Base-by-base conservation (phyloP, 306 rosid genomes). In the Sechiopsis laciniata region DNA sequence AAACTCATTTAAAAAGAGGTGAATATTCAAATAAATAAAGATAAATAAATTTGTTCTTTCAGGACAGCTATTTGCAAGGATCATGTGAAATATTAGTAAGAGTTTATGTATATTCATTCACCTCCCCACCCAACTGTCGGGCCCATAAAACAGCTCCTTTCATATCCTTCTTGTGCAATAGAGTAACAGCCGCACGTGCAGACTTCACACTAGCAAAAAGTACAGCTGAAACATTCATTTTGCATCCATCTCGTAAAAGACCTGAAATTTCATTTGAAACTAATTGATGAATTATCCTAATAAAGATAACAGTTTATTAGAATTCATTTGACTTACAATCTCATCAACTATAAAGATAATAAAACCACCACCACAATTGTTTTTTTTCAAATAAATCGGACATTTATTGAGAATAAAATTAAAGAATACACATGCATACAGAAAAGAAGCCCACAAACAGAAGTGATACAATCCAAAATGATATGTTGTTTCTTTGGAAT, bases 111-210 rank as follows among this genome's bases (percentile, higher is more conserved):
- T 68, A 61, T 55, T 66, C 80, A 91, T 57, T 69, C 81, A 91
- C 99, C 96, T 91, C 97, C 58, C 99, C 99, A 77, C 99, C 99
- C 71, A 94, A 81, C 81, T 91, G 99, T 8, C 95, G 96, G 13
- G 95, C 99, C 99, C 99, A 94, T 66, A 91, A 79, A 82, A 80
- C 80, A 68, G 87, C 88, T 4, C 88, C 95, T 78, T 84, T 82
- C 21, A 91, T 87, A 80, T 82, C 90, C 62, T 88, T 89, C 77
- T 78, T 86, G 82, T 91, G 99, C 69, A 89, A 75, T 63, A 2
- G 55, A 71, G 91, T 81, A 76, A 94, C 96, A 80, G 99, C 84
- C 78, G 92, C 85, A 79, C 90, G 78, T 48, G 97, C 99, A 72
- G 95, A 89, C 82, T 83, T 94, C 70, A 94, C 96, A 83, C 99